These are phyloP conservation scores for Kickxella alabastrina DNA, from an alignment of 192 early-diverging fungal species.

Conservation along the genomic window DNA sequence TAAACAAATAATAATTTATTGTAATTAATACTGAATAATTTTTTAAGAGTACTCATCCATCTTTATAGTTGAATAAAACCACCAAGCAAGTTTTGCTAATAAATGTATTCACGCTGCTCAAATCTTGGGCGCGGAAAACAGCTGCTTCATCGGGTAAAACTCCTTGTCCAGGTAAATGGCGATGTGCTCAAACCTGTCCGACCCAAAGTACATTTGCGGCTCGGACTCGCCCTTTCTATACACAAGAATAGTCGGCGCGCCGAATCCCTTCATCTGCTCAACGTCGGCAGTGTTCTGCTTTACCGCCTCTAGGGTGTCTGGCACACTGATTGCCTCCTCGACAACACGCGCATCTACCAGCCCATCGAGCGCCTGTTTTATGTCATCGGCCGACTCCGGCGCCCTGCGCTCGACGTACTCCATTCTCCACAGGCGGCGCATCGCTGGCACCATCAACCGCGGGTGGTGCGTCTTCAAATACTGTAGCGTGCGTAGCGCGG, in stretches of 20 bases:
- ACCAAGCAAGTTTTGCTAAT: too few relatives aligned
- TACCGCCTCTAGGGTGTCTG: conserved; percentile 17
- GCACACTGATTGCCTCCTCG: conserved; percentile 10
- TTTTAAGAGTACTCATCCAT: too few relatives aligned
- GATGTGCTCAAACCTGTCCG: conserved; percentile 44
- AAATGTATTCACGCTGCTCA: too few relatives aligned
- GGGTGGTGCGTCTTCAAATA: conserved; percentile 21
- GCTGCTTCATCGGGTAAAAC: conserved; percentile 37
- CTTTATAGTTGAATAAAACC: too few relatives aligned
- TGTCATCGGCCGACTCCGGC: conserved; percentile 15
- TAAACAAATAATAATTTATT: too few relatives aligned
- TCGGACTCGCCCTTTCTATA: conserved; percentile 7
- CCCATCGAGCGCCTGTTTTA: conserved; percentile 24
- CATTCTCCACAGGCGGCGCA: conserved; percentile 36
- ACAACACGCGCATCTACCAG: conserved; percentile 10
- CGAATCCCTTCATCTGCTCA: conserved; percentile 27
- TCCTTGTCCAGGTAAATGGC: conserved; percentile 35
- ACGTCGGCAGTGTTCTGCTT: conserved; percentile 12
- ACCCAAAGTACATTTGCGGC: conserved; percentile 45
- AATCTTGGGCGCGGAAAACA: conserved; percentile 26
- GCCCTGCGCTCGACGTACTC: conserved; percentile 28
- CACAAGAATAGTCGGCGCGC: conserved; percentile 40
- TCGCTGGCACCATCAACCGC: conserved; percentile 21
- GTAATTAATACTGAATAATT: too few relatives aligned
- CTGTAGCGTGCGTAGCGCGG: conserved; percentile 30